Evolutionary conservation across 2,329 filamentous ascomycete species (phyloP).

Genomic region (Cephalotrichum gorgonifer): DNA sequence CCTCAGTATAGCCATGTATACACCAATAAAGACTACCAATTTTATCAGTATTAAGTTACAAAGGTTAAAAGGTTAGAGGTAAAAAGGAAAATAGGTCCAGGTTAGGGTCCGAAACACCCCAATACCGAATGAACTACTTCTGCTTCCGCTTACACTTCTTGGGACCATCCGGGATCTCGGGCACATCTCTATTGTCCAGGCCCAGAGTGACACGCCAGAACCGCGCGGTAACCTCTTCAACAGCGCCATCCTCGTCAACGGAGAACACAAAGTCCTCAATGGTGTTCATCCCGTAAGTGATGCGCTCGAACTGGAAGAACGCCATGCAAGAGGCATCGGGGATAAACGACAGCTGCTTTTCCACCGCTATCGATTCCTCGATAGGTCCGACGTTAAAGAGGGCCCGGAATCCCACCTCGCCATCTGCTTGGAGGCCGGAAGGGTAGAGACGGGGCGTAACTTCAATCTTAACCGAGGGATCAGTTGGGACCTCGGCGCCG

Average conservation of each 20-base stretch:
- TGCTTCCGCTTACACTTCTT: too few species aligned
- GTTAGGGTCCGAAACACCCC: too few species aligned
- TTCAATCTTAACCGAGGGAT: slow-evolving; percentile 6
- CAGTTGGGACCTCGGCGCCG: slow-evolving; percentile 9
- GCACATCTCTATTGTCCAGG: background rate
- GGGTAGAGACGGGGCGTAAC: slow-evolving; percentile 19
- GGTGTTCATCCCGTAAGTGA: slow-evolving; percentile 1
- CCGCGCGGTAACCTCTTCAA: background rate
- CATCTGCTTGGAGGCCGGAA: slow-evolving; percentile 12
- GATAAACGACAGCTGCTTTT: background rate
- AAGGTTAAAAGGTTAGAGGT: too few species aligned
- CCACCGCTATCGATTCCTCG: background rate
- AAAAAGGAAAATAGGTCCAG: too few species aligned
- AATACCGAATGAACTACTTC: too few species aligned
- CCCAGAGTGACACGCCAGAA: background rate
- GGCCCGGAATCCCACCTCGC: slow-evolving; percentile 20
- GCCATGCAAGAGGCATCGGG: background rate
- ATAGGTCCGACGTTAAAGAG: slow-evolving; percentile 13
- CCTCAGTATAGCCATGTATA: too few species aligned
- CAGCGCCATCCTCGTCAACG: background rate
- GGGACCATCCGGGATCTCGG: background rate
- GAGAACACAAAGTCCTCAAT: slow-evolving; percentile 1
- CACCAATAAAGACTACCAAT: too few species aligned
- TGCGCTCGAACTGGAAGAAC: background rate
- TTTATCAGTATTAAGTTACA: too few species aligned